Evolutionary conservation across 495 filamentous ascomycete species (phyloP).

Genomic region (Pyronema omphalodes): DNA sequence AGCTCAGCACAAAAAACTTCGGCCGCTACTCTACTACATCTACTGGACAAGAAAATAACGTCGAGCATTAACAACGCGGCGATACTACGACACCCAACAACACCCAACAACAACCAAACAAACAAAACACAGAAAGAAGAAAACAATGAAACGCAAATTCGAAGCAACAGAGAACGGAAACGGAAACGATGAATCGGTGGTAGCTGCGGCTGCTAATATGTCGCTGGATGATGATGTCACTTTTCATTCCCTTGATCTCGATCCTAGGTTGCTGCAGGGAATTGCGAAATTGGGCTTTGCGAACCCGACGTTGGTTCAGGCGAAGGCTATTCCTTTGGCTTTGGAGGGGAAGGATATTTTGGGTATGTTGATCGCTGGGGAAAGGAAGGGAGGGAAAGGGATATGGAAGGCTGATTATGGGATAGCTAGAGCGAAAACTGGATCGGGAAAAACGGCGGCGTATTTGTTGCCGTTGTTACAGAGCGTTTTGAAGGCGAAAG

Average conservation of each 20-base stretch:
- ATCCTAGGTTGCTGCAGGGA: constrained; percentile 69
- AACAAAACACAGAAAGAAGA: too few species aligned
- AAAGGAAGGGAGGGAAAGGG: neutral
- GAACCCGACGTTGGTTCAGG: constrained; percentile 69
- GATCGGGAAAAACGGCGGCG: constrained; percentile 91
- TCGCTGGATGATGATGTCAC: constrained; percentile 12
- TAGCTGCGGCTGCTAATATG: constrained; percentile 1
- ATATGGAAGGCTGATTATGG: neutral
- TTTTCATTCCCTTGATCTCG: constrained; percentile 49
- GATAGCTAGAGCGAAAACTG: constrained; percentile 67
- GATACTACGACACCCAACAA: too few species aligned
- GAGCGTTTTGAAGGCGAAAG: constrained; percentile 55
- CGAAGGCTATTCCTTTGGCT: constrained; percentile 70
- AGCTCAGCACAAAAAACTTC: too few species aligned
- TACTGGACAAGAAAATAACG: too few species aligned
- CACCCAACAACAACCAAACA: too few species aligned
- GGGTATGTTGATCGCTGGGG: constrained; percentile 30
- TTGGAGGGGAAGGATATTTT: constrained; percentile 84
- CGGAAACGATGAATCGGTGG: neutral
- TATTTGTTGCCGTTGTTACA: constrained; percentile 85
- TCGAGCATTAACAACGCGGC: too few species aligned
- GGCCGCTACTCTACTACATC: too few species aligned
- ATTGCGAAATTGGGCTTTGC: constrained; percentile 67
- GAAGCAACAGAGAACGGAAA: too few species aligned
- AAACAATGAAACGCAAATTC: constrained; percentile 22